Evolutionary conservation across 2,329 filamentous ascomycete species (phyloP).

Genomic region (Beauveria pseudobassiana): DNA sequence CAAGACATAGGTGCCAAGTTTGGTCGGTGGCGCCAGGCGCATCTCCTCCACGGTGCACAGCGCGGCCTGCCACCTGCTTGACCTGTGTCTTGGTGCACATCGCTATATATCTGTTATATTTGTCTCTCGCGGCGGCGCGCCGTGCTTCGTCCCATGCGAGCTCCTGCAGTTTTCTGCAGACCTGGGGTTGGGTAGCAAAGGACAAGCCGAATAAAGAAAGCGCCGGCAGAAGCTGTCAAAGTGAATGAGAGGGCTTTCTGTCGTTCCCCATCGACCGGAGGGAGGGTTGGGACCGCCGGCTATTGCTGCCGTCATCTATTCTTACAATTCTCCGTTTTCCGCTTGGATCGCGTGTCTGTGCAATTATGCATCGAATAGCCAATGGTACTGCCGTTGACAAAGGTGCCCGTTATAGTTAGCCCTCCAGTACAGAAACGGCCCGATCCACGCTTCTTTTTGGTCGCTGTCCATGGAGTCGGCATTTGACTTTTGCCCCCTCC

Average conservation of each 20-base stretch:
- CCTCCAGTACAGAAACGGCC: conserved; percentile 1
- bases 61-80: too few species aligned
- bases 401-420: neutral
- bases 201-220: neutral
- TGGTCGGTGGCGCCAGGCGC: conserved; percentile 3
- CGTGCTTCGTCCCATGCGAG: neutral
- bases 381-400: neutral
- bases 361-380: neutral
- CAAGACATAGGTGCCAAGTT: conserved; percentile 2
- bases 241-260: neutral
- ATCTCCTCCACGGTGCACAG: neutral
- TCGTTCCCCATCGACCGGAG: too few species aligned
- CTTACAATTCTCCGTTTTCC: too few species aligned
- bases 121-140: neutral
- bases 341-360: neutral
- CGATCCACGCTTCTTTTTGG: neutral
- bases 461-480: neutral
- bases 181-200: neutral
- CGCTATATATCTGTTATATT: neutral
- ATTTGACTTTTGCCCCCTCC: neutral
- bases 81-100: too few species aligned
- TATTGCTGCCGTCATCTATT: too few species aligned
- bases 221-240: neutral
- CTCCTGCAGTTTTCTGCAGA: neutral
- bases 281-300: too few species aligned